Conservation (phyloP, 2,329 filamentous ascomycete species). For the Cordyceps fumosorosea region DNA sequence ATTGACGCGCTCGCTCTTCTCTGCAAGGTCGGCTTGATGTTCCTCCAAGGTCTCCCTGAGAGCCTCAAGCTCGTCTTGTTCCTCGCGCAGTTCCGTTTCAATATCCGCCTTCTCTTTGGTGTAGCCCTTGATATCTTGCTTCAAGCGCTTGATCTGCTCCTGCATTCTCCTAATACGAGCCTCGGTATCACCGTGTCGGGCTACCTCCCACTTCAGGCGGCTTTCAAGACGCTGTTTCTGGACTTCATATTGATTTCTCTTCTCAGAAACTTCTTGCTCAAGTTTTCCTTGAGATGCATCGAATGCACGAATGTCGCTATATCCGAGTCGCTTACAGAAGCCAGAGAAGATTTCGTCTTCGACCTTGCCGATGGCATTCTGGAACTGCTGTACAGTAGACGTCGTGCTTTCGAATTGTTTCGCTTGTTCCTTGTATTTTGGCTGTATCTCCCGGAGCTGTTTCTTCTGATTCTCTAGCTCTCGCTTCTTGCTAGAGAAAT, state of each 20-base stretch:
- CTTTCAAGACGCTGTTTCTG: conserved; percentile 71
- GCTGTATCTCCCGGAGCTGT: conserved; percentile 68
- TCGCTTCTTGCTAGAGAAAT: conserved; percentile 75
- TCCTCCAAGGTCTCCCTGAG: conserved; percentile 66
- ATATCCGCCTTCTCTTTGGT: conserved; percentile 67
- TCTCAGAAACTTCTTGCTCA: conserved; percentile 83
- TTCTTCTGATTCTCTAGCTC: conserved; percentile 67
- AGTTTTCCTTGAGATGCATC: conserved; percentile 88
- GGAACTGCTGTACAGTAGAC: conserved; percentile 45
- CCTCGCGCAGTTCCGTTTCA: conserved; percentile 62
- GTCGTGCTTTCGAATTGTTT: conserved; percentile 56
- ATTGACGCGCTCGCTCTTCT: conserved; percentile 69
- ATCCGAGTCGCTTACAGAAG: conserved; percentile 84
- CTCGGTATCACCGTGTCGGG: conserved; percentile 50
- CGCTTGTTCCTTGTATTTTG: conserved; percentile 69
- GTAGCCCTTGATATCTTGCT: conserved; percentile 63
- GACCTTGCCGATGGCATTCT: conserved; percentile 63
- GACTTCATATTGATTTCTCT: conserved; percentile 77
- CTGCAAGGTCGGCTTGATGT: conserved; percentile 58
- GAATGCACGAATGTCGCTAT: conserved; percentile 84
- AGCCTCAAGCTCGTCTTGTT: conserved; percentile 70
- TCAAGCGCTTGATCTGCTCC: conserved; percentile 57
- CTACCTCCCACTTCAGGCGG: conserved; percentile 51
- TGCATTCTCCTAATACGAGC: conserved; percentile 64
- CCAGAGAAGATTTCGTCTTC: conserved; percentile 81